Evolutionary conservation across 495 filamentous ascomycete species (phyloP), one percentile per base, ranked within the genome.

Genomic region (Evansstolkia leycettana): DNA sequence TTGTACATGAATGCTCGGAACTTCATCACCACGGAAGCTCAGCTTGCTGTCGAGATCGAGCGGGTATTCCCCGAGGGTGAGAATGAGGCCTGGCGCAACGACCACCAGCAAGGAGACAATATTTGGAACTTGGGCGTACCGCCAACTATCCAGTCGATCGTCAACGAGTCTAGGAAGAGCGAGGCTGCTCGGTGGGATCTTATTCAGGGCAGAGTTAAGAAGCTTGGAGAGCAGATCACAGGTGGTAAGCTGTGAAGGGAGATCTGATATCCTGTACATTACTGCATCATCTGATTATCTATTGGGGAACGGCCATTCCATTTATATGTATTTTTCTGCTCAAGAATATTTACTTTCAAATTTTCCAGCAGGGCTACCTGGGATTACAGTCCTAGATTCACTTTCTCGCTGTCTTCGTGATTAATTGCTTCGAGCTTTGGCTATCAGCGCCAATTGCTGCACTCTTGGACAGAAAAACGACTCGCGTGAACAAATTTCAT

Each of bases 181-280:
- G 57, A 57, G 45, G 34, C 43, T 29, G 40, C 40, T 47, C 55
- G 48, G 41, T 68, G 60, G 60, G 55, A 60, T 40, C n/a, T 73
- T 9, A 60, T 54, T 15, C 64, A 69, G 43, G 57, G 71, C 43
- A 69, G 79, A 55, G 59, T 81, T 43, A 72, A 65, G 61, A 70
- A 65, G 54, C 67, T 84, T 46, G 74, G 66, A 13, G 79, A 84
- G 57, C 63, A 73, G 51, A 57, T 84, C 41, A 82, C 75, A 13
- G 79, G 79, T 26, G 79, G 78, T 38, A 82, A 78, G 64, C 61
- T 80, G 54, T 72, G 53, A 61, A 35, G 36, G 24, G 32, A 25
- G 5, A 12, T 28, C 20, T 24, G 39, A 31, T 26, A 19, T 10
- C 28, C 23, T 50, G 50, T 51, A 49, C 40, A 51, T 43, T 55